Evolutionary conservation across 139 green algal genomes (phyloP).

Genomic region (Chloropicon primus): DNA sequence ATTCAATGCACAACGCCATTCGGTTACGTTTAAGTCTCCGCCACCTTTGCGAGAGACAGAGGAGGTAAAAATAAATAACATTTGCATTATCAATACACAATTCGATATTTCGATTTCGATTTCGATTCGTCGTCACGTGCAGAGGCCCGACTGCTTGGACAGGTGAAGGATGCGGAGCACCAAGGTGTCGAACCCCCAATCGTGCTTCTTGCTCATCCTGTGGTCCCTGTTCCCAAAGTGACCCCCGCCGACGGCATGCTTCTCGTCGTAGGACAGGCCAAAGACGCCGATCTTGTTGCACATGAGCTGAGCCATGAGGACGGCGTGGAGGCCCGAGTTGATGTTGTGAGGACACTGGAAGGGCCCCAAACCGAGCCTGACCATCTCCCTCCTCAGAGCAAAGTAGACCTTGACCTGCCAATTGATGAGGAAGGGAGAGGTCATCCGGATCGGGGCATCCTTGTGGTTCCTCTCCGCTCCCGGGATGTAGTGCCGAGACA

Average conservation of each 20-base stretch:
- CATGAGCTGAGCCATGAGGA: constrained; percentile 4
- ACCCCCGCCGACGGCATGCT: background rate
- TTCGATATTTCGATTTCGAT: too few relatives aligned
- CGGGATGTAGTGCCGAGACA: background rate
- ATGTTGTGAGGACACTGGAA: constrained; percentile 8
- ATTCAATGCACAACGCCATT: too few relatives aligned
- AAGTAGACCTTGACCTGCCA: constrained; percentile 10
- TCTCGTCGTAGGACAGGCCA: background rate
- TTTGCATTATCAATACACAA: too few relatives aligned
- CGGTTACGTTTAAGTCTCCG: too few relatives aligned
- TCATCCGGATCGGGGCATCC: background rate
- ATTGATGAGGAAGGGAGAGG: background rate
- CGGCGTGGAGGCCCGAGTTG: constrained; percentile 6
- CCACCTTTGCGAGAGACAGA: too few relatives aligned
- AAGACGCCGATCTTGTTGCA: constrained; percentile 2
- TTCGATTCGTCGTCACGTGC: too few relatives aligned
- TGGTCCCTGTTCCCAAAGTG: background rate
- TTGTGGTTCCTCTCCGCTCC: background rate
- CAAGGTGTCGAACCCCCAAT: constrained; percentile 5
- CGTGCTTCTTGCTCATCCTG: constrained; percentile 3
- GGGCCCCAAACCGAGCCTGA: constrained; percentile 1
- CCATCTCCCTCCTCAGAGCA: background rate
- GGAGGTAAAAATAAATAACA: too few relatives aligned
- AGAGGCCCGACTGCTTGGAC: background rate
- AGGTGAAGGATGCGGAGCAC: constrained; percentile 1